Evolutionary conservation across 768 basidiomycete species (phyloP).

Genomic region (Tubosaeta brunneosetosa): DNA sequence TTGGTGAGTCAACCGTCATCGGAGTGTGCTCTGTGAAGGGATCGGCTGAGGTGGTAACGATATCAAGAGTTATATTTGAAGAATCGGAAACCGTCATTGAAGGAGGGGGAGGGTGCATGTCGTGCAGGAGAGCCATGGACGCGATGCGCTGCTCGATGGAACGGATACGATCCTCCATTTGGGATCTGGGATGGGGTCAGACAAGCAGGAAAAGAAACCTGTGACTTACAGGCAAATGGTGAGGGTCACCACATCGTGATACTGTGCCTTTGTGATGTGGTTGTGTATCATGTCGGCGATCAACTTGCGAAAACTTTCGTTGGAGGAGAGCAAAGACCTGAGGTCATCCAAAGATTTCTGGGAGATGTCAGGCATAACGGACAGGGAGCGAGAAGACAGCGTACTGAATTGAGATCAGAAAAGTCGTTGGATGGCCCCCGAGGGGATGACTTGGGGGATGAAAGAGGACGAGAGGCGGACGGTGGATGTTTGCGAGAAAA

Average conservation of each 20-base stretch:
- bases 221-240: conserved; percentile 37
- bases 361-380: neutral
- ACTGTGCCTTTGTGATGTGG: conserved; percentile 18
- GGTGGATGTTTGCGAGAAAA: conserved; percentile 4
- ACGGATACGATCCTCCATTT: conserved; percentile 35
- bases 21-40: neutral
- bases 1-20: conserved; percentile 6
- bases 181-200: conserved; percentile 25
- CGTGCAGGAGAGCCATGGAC: conserved; percentile 4
- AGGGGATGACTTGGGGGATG: conserved; percentile 5
- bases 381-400: neutral
- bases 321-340: conserved; percentile 18
- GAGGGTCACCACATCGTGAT: conserved; percentile 38
- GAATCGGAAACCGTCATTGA: conserved; percentile 16
- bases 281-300: conserved; percentile 24
- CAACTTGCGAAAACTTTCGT: conserved; percentile 13
- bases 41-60: neutral
- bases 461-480: neutral
- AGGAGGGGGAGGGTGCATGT: conserved; percentile 10
- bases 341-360: conserved; percentile 31
- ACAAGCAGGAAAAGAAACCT: neutral
- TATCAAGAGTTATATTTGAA: conserved; percentile 12
- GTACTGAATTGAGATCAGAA: conserved; percentile 19
- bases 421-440: conserved; percentile 4
- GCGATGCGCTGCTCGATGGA: conserved; percentile 36